A percentile compares a stretch with the other conserved stretches of the same genome.
phyloP scores from a whole-genome alignment of 2,329 filamentous ascomycete species.

The Cladophialophora chaetospira region DNA sequence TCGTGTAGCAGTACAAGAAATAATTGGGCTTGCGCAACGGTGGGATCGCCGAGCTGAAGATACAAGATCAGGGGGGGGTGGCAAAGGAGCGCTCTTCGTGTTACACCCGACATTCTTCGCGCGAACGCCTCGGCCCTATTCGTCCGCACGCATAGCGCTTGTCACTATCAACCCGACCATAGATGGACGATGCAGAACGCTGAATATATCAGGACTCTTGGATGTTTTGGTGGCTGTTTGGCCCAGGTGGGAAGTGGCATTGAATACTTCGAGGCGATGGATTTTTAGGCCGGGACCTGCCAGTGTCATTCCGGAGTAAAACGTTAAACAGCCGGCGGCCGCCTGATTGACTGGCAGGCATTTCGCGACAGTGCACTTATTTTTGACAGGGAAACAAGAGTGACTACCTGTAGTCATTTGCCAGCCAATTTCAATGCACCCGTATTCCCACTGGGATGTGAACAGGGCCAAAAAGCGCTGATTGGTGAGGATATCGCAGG shows the following conservation, averaged over 20 bases:
- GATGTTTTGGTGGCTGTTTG: too few relatives aligned
- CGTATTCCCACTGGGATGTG: too few relatives aligned
- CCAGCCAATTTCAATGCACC: neutral
- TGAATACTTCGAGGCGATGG: too few relatives aligned
- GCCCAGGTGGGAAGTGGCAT: too few relatives aligned
- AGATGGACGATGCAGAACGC: neutral
- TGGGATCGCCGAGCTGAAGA: conserved; percentile 4
- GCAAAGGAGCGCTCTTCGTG: conserved; percentile 23
- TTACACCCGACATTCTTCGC: conserved; percentile 1
- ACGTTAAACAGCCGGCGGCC: neutral
- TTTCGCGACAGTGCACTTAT: neutral
- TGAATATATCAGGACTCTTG: too few relatives aligned
- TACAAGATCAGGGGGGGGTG: conserved; percentile 5
- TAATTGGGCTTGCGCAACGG: conserved; percentile 7
- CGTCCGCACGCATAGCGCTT: neutral
- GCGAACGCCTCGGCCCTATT: neutral
- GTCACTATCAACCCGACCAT: neutral
- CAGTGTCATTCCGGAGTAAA: too few relatives aligned
- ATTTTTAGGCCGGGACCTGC: too few relatives aligned
- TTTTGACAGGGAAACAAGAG: too few relatives aligned
- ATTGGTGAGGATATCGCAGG: neutral
- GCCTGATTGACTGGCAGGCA: neutral
- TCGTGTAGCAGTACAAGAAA: conserved; percentile 19
- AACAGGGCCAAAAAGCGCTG: neutral
- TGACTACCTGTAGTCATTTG: neutral